phyloP scores from a whole-genome alignment of 2,329 filamentous ascomycete genomes.

The Stachybotrys elegans region DNA sequence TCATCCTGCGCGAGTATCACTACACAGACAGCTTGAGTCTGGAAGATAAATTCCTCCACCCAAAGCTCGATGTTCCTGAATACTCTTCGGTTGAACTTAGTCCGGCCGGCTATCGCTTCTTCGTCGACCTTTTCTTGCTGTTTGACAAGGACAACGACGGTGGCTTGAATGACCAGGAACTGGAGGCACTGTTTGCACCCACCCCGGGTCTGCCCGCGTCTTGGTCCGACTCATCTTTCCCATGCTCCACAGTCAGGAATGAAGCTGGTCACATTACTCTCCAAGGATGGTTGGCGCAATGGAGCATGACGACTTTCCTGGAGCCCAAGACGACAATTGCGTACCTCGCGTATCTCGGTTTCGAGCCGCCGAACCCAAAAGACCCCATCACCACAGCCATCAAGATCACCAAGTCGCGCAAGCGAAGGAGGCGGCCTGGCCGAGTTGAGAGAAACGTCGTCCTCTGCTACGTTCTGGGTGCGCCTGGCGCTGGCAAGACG shows the following conservation, averaged over 20 bases:
- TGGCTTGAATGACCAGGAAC: constrained; percentile 79
- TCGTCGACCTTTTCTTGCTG: constrained; percentile 90
- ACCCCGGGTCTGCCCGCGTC: constrained; percentile 83
- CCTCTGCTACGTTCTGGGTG: constrained; percentile 85
- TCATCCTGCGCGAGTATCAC: constrained; percentile 88
- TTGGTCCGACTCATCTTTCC: constrained; percentile 86
- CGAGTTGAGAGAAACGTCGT: constrained; percentile 93
- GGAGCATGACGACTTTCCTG: constrained; percentile 99
- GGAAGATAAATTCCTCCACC: constrained; percentile 85
- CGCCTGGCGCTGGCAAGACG: constrained; percentile 83
- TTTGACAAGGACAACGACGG: constrained; percentile 98
- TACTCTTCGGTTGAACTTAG: constrained; percentile 91
- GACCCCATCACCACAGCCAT: constrained; percentile 77
- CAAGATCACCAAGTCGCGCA: constrained; percentile 88
- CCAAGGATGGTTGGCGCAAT: constrained; percentile 96
- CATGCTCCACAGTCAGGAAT: constrained; percentile 88
- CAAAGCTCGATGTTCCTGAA: constrained; percentile 89
- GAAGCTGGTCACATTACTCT: constrained; percentile 93
- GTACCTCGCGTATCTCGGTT: constrained; percentile 93
- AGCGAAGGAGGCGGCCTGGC: constrained; percentile 74
- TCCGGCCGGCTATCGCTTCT: constrained; percentile 92
- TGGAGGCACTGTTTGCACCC: constrained; percentile 83
- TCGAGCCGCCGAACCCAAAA: constrained; percentile 74
- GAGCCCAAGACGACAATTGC: constrained; percentile 93
- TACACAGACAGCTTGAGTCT: constrained; percentile 94